Conservation (phyloP, 169 alveolate genomes). For the Plasmodium inui region DNA sequence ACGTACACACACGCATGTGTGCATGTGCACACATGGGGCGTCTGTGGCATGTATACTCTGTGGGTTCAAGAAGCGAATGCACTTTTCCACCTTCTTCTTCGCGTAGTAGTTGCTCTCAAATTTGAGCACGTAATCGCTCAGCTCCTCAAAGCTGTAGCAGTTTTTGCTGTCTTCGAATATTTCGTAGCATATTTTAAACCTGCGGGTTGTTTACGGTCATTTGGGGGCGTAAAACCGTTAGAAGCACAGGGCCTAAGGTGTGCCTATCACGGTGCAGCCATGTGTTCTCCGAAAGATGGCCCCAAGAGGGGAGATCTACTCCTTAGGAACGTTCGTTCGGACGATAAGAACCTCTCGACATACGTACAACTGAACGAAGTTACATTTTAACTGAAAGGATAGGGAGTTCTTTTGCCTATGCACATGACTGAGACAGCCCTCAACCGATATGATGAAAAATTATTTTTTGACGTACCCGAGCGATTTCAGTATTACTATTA, state of each 20-base stretch:
- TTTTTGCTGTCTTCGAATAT: constrained; percentile 58
- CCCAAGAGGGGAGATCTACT: neutral
- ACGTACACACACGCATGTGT: neutral
- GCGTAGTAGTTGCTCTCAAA: constrained; percentile 42
- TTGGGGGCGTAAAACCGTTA: neutral
- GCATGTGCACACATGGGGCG: neutral
- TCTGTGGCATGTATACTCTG: neutral
- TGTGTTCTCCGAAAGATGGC: neutral
- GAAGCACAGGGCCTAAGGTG: neutral
- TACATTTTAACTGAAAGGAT: neutral
- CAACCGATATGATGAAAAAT: neutral
- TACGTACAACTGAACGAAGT: neutral
- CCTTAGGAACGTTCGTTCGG: neutral
- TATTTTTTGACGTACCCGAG: constrained; percentile 34
- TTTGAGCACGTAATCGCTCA: constrained; percentile 34
- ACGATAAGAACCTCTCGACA: neutral
- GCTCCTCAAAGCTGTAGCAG: constrained; percentile 41
- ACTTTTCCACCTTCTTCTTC: constrained; percentile 44
- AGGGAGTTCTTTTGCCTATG: neutral
- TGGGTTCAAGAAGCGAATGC: constrained; percentile 47
- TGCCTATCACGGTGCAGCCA: neutral
- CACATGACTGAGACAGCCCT: neutral
- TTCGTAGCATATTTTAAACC: constrained; percentile 44
- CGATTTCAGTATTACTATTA: constrained; percentile 55
- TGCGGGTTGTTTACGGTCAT: neutral